These are phyloP conservation scores for Dalbergia cochinchinensis DNA, from an alignment of 306 rosid genomes.

Conservation along the genomic window DNA sequence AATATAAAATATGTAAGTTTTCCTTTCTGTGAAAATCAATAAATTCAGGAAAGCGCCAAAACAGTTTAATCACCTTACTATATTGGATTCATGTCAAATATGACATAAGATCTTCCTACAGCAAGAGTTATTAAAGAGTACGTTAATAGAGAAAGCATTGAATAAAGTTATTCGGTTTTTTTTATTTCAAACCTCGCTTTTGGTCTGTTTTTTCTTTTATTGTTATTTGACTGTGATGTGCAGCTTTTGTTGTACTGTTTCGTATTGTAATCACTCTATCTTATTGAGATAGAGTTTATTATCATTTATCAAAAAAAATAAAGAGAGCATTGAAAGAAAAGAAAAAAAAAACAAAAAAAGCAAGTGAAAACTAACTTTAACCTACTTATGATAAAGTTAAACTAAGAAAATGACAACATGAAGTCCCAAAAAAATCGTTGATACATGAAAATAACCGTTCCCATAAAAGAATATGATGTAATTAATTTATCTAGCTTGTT, in stretches of 20 bases:
- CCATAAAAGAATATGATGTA: neutral
- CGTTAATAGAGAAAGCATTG: constrained; percentile 7
- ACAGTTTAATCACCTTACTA: constrained; percentile 22
- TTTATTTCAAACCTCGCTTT: too few relatives aligned
- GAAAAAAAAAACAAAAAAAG: neutral
- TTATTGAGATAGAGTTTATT: too few relatives aligned
- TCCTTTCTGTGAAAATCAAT: constrained; percentile 22
- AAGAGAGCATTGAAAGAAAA: constrained; percentile 29
- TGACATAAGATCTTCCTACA: constrained; percentile 45
- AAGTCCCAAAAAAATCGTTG: constrained; percentile 1
- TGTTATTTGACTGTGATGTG: too few relatives aligned
- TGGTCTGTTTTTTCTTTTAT: too few relatives aligned
- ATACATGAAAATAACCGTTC: constrained; percentile 22
- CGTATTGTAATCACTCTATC: too few relatives aligned
- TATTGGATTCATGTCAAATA: constrained; percentile 25
- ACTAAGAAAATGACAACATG: constrained; percentile 28
- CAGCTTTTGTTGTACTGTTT: too few relatives aligned
- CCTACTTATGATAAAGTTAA: constrained; percentile 19
- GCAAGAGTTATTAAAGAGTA: constrained; percentile 22
- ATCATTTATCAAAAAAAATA: too few relatives aligned
- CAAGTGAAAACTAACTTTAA: constrained; percentile 38
- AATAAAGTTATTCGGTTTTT: too few relatives aligned
- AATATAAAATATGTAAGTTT: constrained; percentile 1
- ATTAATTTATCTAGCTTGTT: neutral
- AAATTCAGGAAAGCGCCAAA: constrained; percentile 19